Conservation (phyloP, 2,329 filamentous ascomycete species). For the Hansfordia pulvinata region DNA sequence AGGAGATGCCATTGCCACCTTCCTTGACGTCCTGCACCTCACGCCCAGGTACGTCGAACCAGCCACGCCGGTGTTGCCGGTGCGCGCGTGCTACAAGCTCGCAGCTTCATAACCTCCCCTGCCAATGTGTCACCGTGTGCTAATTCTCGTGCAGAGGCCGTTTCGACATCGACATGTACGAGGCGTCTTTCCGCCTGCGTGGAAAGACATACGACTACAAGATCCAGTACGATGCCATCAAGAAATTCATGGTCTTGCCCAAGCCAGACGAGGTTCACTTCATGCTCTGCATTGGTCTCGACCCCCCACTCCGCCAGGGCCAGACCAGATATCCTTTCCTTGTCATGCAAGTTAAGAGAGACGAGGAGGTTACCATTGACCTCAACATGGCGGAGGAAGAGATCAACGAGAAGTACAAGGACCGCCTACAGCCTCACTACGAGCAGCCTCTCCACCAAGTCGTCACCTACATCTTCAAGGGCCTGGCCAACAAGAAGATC, state of each 20-base stretch:
- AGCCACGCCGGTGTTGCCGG: too few species aligned
- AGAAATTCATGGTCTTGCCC: slow-evolving; percentile 96
- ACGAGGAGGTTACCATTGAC: slow-evolving; percentile 93
- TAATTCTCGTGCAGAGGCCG: slow-evolving; percentile 56
- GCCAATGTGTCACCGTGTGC: too few species aligned
- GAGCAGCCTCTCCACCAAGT: slow-evolving; percentile 90
- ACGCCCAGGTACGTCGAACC: slow-evolving; percentile 58
- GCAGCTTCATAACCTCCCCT: too few species aligned
- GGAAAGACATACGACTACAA: slow-evolving; percentile 99
- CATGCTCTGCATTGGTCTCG: slow-evolving; percentile 86
- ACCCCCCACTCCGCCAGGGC: slow-evolving; percentile 88
- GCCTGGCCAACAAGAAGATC: slow-evolving; percentile 88
- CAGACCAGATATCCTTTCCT: slow-evolving; percentile 97
- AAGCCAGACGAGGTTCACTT: slow-evolving; percentile 98
- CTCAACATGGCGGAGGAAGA: slow-evolving; percentile 90
- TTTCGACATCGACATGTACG: slow-evolving; percentile 99
- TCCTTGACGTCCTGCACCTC: slow-evolving; percentile 91
- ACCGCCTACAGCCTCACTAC: slow-evolving; percentile 78
- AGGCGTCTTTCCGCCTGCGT: slow-evolving; percentile 87
- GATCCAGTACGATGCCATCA: slow-evolving; percentile 94
- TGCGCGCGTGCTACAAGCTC: too few species aligned
- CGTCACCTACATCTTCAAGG: slow-evolving; percentile 89
- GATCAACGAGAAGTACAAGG: slow-evolving; percentile 73
- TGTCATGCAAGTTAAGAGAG: slow-evolving; percentile 97
- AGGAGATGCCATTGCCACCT: slow-evolving; percentile 96